Base-by-base conservation (phyloP, 2,329 filamentous ascomycete genomes). In the Aspergillus sclerotialis region DNA sequence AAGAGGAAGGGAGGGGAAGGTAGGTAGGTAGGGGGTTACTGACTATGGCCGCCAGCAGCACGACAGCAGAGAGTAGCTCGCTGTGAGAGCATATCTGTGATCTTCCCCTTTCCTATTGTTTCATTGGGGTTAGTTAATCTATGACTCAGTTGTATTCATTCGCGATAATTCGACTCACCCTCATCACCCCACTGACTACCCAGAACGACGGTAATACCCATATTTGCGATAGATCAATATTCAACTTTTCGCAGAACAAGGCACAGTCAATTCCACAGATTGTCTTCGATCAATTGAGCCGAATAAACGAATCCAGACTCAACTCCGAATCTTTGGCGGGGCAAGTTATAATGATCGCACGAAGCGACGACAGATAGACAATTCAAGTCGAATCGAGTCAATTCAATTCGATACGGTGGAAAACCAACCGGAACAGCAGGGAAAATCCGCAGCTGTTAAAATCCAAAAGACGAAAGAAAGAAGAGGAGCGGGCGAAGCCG, bases 121-220 rank as follows among this genome's bases (percentile, higher is more conserved):
- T 15, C 12, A 42, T 45, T 31, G 12, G 19, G 48, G 34, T 30
- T 13, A 19, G 18, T 18, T 30, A 24, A 28, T 39, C 30, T 28
- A 30, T 18, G 10, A 36, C 32, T 21, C 12, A 9, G 33, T n/a
- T n/a, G n/a, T n/a, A n/a, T n/a, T n/a, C n/a, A n/a, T n/a, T n/a
- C n/a, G n/a, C n/a, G n/a, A n/a, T n/a, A n/a, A n/a, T n/a, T n/a
- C 17, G 19, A 33, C 50, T 32, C 36, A 61, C 65, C 65, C 58
- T 69, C 65, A 57, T 69, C 65, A 47, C 65, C 65, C 60, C 64
- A 69, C 56, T 69, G 65, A 44, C 60, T 55, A 39, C 65, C 65
- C 32, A 69, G 49, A 45, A 69, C 63, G 35, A 69, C 59, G 32
- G 65, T 63, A 36, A 67, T 32, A 43, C 39, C 59, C 56, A 59